These are phyloP conservation scores for Yarrowia keelungensis DNA, from an alignment of 805 yeast species.

Conservation along the genomic window DNA sequence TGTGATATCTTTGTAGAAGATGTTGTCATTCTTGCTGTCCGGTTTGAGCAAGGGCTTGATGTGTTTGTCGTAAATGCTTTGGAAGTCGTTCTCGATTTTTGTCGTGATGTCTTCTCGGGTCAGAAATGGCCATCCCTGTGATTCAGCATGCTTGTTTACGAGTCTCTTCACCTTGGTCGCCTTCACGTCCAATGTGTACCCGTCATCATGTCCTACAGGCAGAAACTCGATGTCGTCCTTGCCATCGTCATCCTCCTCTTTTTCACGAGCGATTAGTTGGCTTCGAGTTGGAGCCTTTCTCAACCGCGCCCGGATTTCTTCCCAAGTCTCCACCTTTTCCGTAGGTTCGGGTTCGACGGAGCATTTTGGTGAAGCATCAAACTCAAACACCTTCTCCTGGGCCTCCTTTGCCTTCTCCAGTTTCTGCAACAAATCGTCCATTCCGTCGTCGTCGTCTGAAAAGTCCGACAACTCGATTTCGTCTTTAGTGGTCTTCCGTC, in stretches of 20 bases:
- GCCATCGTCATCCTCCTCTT: conserved; percentile 15
- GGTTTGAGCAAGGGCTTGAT: background rate
- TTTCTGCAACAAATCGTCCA: too few species aligned
- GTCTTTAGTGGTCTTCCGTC: too few species aligned
- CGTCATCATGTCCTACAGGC: background rate
- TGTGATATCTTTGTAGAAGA: conserved; percentile 5
- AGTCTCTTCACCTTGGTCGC: background rate
- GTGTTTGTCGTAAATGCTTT: background rate
- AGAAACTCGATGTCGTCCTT: conserved; percentile 8
- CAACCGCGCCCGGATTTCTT: background rate
- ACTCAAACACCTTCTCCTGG: too few species aligned
- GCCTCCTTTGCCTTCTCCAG: too few species aligned
- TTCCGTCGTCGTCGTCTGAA: background rate
- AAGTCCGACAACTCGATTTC: background rate
- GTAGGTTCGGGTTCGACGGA: too few species aligned
- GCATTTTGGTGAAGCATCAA: too few species aligned
- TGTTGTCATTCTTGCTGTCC: background rate
- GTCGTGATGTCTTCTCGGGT: background rate
- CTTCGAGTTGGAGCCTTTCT: background rate
- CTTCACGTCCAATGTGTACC: background rate
- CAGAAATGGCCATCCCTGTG: background rate
- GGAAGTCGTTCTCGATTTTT: background rate
- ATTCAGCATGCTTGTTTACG: conserved; percentile 13
- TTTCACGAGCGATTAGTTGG: background rate
- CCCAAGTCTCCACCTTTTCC: background rate